phyloP scores from a whole-genome alignment of 176 grass and related monocot genomes.

The Ensete ventricosum region DNA sequence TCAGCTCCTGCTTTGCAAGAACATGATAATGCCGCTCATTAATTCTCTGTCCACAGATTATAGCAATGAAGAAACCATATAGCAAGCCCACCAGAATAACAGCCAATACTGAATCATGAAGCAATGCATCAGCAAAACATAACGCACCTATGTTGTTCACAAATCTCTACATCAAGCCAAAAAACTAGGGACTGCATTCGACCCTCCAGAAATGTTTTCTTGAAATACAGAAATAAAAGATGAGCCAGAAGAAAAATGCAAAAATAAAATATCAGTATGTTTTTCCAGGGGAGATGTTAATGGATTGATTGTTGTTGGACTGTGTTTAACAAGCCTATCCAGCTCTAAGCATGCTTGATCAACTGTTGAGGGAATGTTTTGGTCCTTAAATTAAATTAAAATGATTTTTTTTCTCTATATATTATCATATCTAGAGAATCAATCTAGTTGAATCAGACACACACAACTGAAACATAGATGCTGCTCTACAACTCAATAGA shows the following conservation, averaged over 20 bases:
- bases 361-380: not conserved
- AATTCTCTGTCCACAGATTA: constrained; percentile 98
- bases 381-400: not conserved
- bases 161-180: not conserved
- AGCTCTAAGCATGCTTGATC: not conserved
- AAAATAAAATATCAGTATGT: too few relatives aligned
- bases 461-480: not conserved
- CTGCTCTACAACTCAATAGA: not conserved
- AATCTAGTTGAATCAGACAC: not conserved
- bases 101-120: constrained; percentile 51
- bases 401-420: not conserved
- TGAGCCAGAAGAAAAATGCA: not conserved
- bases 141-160: not conserved
- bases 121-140: constrained; percentile 4
- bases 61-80: constrained; percentile 99
- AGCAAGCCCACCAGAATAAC: constrained; percentile 86
- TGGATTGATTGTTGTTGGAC: too few relatives aligned
- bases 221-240: not conserved
- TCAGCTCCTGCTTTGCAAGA: constrained; percentile 92
- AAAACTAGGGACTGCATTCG: not conserved
- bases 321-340: not conserved
- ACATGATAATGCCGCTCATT: constrained; percentile 91
- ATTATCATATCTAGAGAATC: not conserved
- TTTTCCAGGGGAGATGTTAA: too few relatives aligned
- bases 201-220: not conserved